A percentile compares a stretch with the other conserved stretches of the same genome.
These are phyloP conservation scores for Macrophomina tecta DNA, from an alignment of 2,329 filamentous ascomycete genomes.

Conservation along the genomic window DNA sequence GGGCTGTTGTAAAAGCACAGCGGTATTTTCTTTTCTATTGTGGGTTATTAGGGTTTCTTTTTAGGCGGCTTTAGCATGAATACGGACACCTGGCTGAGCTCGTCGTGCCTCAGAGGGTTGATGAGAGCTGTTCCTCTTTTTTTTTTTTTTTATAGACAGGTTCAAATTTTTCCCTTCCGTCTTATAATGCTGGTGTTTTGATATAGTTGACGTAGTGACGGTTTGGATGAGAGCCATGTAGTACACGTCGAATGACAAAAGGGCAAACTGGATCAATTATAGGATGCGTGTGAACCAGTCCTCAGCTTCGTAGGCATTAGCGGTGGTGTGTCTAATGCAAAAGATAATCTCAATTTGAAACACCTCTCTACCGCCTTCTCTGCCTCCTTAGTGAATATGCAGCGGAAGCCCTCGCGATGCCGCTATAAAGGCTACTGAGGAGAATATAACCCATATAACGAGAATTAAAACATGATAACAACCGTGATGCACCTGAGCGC, in stretches of 20 bases:
- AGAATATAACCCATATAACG: not conserved
- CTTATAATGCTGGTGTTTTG: constrained; percentile 14
- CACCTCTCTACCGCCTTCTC: no score
- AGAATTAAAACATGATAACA: not conserved
- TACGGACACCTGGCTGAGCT: not conserved
- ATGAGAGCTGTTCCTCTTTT: not conserved
- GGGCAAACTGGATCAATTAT: no score
- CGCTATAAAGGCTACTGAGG: not conserved
- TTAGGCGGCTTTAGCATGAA: no score
- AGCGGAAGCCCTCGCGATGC: not conserved
- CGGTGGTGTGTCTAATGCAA: no score
- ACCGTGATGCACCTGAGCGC: not conserved
- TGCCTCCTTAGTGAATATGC: no score
- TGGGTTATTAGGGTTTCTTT: not conserved
- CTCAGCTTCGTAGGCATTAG: no score
- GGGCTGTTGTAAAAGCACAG: not conserved
- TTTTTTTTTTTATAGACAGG: constrained; percentile 12
- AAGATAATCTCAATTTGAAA: no score
- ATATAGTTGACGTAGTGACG: constrained; percentile 16
- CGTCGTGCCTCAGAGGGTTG: constrained; percentile 1
- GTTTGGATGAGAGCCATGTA: not conserved
- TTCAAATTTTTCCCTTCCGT: not conserved
- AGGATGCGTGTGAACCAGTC: no score
- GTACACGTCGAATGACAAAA: not conserved
- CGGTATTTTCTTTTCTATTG: not conserved